phyloP scores from a whole-genome alignment of 139 green algal genomes.

The Limnomonas spitsbergensis region DNA sequence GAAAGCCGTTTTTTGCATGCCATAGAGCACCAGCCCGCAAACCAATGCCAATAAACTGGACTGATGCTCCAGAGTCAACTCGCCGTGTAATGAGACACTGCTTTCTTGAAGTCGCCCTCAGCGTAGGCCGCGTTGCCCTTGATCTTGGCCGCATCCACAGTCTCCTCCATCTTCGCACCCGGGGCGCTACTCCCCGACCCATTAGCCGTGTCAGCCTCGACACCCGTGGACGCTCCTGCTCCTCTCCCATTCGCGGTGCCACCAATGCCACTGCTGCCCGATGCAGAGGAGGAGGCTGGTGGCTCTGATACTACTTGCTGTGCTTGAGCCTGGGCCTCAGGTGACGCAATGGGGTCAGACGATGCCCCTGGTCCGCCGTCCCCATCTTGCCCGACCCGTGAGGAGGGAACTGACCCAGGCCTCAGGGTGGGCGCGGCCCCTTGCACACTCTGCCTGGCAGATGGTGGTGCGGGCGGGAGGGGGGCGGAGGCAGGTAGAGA shows the following conservation, averaged over 20 bases:
- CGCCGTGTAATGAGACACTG: constrained; percentile 47
- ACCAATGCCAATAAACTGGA: too few species aligned
- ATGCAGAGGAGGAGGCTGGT: not conserved
- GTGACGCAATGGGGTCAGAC: too few species aligned
- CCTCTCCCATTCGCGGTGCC: not conserved
- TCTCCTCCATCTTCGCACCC: not conserved
- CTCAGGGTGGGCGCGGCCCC: too few species aligned
- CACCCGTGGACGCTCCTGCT: not conserved
- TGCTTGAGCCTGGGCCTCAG: constrained; percentile 9
- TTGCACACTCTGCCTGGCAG: too few species aligned
- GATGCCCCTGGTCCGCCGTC: too few species aligned
- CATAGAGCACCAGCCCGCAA: too few species aligned
- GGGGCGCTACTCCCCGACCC: not conserved
- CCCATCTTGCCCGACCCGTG: too few species aligned
- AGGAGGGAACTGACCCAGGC: too few species aligned
- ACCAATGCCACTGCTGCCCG: constrained; percentile 1
- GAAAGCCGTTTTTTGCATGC: too few species aligned
- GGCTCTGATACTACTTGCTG: not conserved
- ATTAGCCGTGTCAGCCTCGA: not conserved
- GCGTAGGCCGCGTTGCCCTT: constrained; percentile 50
- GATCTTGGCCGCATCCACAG: constrained; percentile 31
- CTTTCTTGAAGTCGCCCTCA: constrained; percentile 39
- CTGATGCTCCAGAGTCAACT: too few species aligned
- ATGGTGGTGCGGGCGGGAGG: too few species aligned
- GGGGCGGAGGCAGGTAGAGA: too few species aligned